Base-by-base conservation (phyloP, 768 basidiomycete genomes). In the Leccinum rimulosum region DNA sequence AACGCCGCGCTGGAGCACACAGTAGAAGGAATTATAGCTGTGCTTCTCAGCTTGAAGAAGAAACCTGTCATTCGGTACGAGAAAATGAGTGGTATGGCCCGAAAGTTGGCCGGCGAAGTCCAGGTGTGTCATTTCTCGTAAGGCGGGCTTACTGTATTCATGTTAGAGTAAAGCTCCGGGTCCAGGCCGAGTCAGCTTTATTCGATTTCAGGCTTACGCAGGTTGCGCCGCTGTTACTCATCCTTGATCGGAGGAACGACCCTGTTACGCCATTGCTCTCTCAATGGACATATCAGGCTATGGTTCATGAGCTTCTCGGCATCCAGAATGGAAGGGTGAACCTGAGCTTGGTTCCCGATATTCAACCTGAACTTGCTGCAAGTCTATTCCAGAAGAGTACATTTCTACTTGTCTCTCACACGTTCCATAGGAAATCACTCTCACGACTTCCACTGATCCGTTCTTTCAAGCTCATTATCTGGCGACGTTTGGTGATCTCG, bases 261-360 rank as follows among this genome's bases (percentile, higher is more conserved):
- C 97, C 97, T 3, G 93, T 98, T 6, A 98, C 97, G 0, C 97
- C 97, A 4, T 76, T 98, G 38, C 80, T 98, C 31, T 93, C 93
- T 3, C 97, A 98, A 74, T 98, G 97, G 97, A 98, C 97, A 27
- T 98, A 98, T 75, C 96, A 98, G 72, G 97, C 96, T 1, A 98
- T 98, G 95, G 97, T 98, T 0, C 97, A 99, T 68, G 97, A 98
- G 71, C 79, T 97, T 14, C 75, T 98, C 7, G 89, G 91, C 2
- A 97, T 99, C 50, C 87, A 91, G 61, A 98, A 98, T 69, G 96
- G 96, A 19, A 83, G 97, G 58, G 95, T 98, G 4, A 87, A 93
- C 68, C 74, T 96, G 49, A 84, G 83, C 61, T 76, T 84, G 60
- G 93, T 95, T 36, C 93, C 93, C 14, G 95, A 93, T 64, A 89